Percentiles rank a stretch among this genome's conserved stretches.
These are phyloP conservation scores for Populus hybrid DNA, from an alignment of 441 rosid species.

Conservation along the genomic window DNA sequence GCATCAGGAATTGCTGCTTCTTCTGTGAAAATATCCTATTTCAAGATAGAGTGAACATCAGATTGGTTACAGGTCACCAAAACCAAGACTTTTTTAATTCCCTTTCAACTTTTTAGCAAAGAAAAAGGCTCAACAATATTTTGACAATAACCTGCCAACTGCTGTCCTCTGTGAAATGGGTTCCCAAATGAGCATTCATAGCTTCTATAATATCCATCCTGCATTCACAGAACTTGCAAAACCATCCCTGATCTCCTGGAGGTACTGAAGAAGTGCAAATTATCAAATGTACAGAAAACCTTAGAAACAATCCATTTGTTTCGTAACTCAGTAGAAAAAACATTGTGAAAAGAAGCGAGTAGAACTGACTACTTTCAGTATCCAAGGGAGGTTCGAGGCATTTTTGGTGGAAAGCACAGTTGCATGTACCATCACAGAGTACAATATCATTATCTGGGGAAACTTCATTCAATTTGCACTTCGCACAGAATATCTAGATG, in stretches of 20 bases:
- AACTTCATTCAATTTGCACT: conserved; percentile 85
- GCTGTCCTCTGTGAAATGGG: conserved; percentile 59
- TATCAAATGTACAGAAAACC: conserved; percentile 21
- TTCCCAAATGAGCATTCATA: conserved; percentile 95
- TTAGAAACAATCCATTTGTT: conserved; percentile 18
- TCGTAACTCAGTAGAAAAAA: conserved; percentile 10
- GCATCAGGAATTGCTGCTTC: conserved; percentile 72
- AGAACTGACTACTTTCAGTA: conserved; percentile 73
- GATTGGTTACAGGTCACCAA: conserved; percentile 11
- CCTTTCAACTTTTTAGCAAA: background rate
- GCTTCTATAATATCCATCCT: conserved; percentile 88
- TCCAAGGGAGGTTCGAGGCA: conserved; percentile 94
- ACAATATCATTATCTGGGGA: conserved; percentile 84
- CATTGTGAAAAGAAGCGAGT: background rate
- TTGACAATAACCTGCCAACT: conserved; percentile 70
- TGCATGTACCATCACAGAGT: conserved; percentile 97
- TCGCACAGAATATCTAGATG: conserved; percentile 87
- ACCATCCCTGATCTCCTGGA: conserved; percentile 98
- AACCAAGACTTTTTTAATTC: background rate
- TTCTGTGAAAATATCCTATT: conserved; percentile 80
- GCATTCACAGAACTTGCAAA: conserved; percentile 84
- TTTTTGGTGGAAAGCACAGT: conserved; percentile 89
- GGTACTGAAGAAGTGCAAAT: conserved; percentile 84
- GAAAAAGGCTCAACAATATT: background rate
- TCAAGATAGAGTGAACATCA: conserved; percentile 8